Percentiles rank a stretch among this genome's conserved stretches.
These are phyloP conservation scores for Kuraishia cidri DNA, from an alignment of 805 yeast genomes.

Conservation along the genomic window DNA sequence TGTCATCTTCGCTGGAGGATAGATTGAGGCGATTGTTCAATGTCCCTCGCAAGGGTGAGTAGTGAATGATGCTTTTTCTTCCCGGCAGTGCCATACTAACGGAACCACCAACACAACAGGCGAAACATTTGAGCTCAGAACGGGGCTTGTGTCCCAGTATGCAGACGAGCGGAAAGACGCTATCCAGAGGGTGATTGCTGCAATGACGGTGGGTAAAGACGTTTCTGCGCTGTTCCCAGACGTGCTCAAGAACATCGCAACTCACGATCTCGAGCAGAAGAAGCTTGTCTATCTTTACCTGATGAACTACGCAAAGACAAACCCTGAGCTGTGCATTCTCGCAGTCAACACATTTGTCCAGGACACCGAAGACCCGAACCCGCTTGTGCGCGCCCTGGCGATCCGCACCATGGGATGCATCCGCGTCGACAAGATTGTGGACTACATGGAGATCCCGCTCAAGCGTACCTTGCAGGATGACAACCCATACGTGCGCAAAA, in stretches of 20 bases:
- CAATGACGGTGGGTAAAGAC: slow-evolving; percentile 97
- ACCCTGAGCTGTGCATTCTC: slow-evolving; percentile 90
- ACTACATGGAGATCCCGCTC: slow-evolving; percentile 87
- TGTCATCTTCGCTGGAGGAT: slow-evolving; percentile 34
- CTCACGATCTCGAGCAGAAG: slow-evolving; percentile 94
- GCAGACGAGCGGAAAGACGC: slow-evolving; percentile 95
- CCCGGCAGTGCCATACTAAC: no score
- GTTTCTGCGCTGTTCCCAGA: slow-evolving; percentile 94
- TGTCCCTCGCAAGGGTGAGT: slow-evolving; percentile 43
- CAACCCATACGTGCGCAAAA: slow-evolving; percentile 94
- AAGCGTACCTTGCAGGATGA: slow-evolving; percentile 82
- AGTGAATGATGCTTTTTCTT: no score
- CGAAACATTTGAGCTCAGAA: slow-evolving; percentile 84
- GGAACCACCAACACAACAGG: slow-evolving; percentile 22
- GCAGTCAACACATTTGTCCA: slow-evolving; percentile 96
- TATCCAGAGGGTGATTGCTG: slow-evolving; percentile 92
- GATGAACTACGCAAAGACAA: slow-evolving; percentile 95
- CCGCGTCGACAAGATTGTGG: slow-evolving; percentile 90
- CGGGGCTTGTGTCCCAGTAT: slow-evolving; percentile 89
- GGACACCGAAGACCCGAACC: slow-evolving; percentile 95
- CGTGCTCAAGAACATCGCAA: slow-evolving; percentile 91
- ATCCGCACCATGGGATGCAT: slow-evolving; percentile 99
- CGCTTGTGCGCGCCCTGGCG: slow-evolving; percentile 90
- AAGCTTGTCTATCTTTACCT: slow-evolving; percentile 88
- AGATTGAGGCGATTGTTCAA: slow-evolving; percentile 48